Base-by-base conservation (phyloP, 768 basidiomycete genomes). In the Lentinula raphanica region DNA sequence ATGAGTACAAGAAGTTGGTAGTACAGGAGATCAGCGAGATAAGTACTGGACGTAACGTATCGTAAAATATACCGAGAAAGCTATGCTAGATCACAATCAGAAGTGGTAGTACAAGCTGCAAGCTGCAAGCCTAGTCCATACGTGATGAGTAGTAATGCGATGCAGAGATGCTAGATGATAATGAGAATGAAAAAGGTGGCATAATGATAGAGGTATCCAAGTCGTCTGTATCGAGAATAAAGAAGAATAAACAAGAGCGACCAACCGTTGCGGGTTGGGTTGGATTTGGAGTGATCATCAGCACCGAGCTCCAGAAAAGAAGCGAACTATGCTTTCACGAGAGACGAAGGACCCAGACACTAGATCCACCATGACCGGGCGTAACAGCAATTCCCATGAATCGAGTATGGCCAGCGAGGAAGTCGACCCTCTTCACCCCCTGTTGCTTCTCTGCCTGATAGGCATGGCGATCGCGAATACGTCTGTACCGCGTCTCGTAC, bases 381-480 rank as follows among this genome's bases (percentile, higher is more conserved):
- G 32, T 39, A 15, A 21, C 25, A 39, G 51, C 12, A 21, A 53
- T 8, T 38, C 81, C 81, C 64, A 65, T 67, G 65, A 82, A 80
- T 25, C 59, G 64, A 9, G 69, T 74, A 12, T 66, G 69, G 35
- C 68, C 74, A 46, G 69, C 65, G 51, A 86, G 66, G 62, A 82
- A 84, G 65, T 86, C 84, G 0, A 85, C 74, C 49, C 81, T 68
- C 65, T 78, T 82, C 17, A 85, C 61, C 0, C 81, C 82, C 63
- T 78, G 78, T 9, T 62, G 62, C 60, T 73, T 71, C 67, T 84
- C 82, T 23, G 65, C 60, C 36, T 71, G 73, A 25, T 68, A 70
- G 1, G 58, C 66, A 38, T 65, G 64, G 2, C 67, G 58, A 15
- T 76, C 70, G 0, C 62, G 44, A 17, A 76, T 66, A 12, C 71